Conservation (phyloP, 495 filamentous ascomycete genomes). For the Filosporella fistucella region DNA sequence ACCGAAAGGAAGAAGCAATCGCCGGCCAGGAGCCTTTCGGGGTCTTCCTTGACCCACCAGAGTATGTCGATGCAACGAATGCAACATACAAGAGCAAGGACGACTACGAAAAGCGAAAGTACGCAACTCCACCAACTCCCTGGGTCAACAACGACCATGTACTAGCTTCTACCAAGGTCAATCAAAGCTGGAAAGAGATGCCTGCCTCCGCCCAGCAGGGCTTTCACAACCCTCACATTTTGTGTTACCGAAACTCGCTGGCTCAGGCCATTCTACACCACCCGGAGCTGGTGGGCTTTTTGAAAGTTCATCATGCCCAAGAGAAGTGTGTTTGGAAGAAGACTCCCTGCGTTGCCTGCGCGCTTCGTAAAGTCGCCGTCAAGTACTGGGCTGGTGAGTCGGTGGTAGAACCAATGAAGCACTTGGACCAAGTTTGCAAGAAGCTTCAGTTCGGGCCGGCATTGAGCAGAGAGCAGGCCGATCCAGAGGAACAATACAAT, state of each 20-base stretch:
- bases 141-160: neutral
- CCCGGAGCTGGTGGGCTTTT: constrained; percentile 34
- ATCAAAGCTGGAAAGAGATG: constrained; percentile 2
- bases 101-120: no score
- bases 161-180: neutral
- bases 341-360: constrained; percentile 17
- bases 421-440: no score
- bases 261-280: constrained; percentile 38
- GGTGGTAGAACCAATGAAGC: no score
- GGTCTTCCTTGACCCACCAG: no score
- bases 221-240: constrained; percentile 14
- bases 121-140: no score
- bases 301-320: constrained; percentile 13
- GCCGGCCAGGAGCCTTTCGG: no score
- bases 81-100: no score
- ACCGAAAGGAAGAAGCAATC: no score
- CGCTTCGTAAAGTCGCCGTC: constrained; percentile 5
- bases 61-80: no score
- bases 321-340: neutral
- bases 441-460: no score
- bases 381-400: constrained; percentile 22
- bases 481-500: constrained; percentile 19
- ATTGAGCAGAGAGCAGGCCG: constrained; percentile 23
- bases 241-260: constrained; percentile 41
- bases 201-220: constrained; percentile 14